phyloP scores from a whole-genome alignment of 257 asterid species.

The Verbena officinalis region DNA sequence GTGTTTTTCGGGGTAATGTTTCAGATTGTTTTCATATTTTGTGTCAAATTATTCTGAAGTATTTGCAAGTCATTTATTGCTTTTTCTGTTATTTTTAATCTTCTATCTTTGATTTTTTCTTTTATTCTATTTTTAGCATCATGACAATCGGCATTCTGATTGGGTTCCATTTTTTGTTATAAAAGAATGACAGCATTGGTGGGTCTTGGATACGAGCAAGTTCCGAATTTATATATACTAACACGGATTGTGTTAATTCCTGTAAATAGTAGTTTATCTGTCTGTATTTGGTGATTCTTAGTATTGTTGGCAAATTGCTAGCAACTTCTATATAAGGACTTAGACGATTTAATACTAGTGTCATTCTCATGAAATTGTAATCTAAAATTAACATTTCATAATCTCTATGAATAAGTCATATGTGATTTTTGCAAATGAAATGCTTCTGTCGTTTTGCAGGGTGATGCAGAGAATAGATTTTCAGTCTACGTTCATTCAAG shows the following conservation, averaged over 20 bases:
- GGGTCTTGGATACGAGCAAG: not conserved
- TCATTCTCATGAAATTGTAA: not conserved
- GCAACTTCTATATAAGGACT: not conserved
- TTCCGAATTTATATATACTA: too few species aligned
- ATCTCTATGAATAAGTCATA: not conserved
- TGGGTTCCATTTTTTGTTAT: conserved; percentile 22
- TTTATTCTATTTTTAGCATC: conserved; percentile 14
- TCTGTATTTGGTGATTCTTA: not conserved
- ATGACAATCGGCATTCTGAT: not conserved
- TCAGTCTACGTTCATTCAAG: conserved; percentile 71
- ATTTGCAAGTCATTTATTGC: not conserved
- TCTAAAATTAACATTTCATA: not conserved
- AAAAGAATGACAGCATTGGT: conserved; percentile 2
- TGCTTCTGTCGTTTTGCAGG: conserved; percentile 49
- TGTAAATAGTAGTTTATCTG: not conserved
- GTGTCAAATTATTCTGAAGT: not conserved
- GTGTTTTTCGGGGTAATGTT: conserved; percentile 62
- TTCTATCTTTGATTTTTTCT: not conserved
- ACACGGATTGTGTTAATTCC: not conserved
- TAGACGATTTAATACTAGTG: not conserved
- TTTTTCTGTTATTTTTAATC: not conserved
- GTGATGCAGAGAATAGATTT: conserved; percentile 55
- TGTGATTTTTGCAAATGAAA: not conserved
- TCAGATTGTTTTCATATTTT: not conserved
- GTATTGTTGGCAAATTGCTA: not conserved